Evolutionary conservation across 352 stramenopile species (phyloP), one percentile per base, ranked within the genome.

Genomic region (Thalassiosira mediterranea): DNA sequence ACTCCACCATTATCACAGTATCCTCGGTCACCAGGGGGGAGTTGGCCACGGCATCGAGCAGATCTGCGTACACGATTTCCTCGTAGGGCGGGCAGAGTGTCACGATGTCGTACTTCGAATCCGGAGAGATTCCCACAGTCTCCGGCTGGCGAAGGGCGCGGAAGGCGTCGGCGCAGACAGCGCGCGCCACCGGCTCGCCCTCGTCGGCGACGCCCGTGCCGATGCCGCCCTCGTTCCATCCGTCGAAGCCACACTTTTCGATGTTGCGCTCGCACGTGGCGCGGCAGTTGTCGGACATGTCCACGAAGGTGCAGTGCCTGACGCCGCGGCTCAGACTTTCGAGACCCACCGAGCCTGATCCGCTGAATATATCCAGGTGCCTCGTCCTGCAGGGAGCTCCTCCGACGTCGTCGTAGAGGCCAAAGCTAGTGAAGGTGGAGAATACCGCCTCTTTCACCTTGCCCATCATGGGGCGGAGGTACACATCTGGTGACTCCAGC

Each of bases 401-500:
- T 5, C 19, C 32, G 3, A 53, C 69, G 42, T 75, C 74, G 15
- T 89, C 72, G 68, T 95, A 96, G n/a, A 95, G 49, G 10, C 89
- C 91, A 78, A 96, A 93, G 10, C 73, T 88, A 34, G 68, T 87
- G 21, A 96, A 80, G 8, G 91, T 95, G 17, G 78, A 93, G 79
- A 91, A 96, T 0, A 96, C 77, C 44, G 91, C 91, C 73, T 96
- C 93, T 58, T 80, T 65, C 0, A 96, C 93, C 77, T 95, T 95
- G 7, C 89, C 90, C 93, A 96, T 96, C 93, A 96, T 96, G 25
- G 93, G 93, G 48, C 93, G 79, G 32, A 96, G 72, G 67, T 95
- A 95, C 5, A 95, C 91, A 49, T 83, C 69, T 4, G 91, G 89
- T 23, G 77, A 91, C 59, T 92, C 79, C 19, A 95, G 66, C 57